Conservation (phyloP, 2,329 filamentous ascomycete genomes). For the Hysterium pulicare region DNA sequence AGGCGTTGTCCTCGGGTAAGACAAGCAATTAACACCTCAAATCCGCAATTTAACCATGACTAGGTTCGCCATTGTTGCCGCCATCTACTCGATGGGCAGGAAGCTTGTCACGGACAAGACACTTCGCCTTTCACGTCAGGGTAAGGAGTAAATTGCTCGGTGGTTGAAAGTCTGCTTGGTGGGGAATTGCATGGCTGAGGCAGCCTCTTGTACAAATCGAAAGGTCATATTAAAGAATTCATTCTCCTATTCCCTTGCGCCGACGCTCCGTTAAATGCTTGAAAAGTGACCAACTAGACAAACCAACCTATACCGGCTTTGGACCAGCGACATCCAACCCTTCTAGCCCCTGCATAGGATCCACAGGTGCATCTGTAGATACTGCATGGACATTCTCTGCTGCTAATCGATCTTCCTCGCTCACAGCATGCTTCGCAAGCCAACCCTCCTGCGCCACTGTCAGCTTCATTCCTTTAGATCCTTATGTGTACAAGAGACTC, state of each 20-base stretch:
- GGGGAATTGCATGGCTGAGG: constrained; percentile 9
- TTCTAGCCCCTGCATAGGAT: constrained; percentile 95
- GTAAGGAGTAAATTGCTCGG: constrained; percentile 23
- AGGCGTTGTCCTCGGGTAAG: constrained; percentile 87
- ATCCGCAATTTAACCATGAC: constrained; percentile 6
- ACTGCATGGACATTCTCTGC: constrained; percentile 53
- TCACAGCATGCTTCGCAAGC: constrained; percentile 81
- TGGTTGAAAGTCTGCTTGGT: constrained; percentile 8
- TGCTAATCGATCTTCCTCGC: constrained; percentile 70
- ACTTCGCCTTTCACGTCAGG: constrained; percentile 76
- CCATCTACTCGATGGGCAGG: constrained; percentile 73
- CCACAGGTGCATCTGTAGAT: constrained; percentile 58
- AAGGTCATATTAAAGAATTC: constrained; percentile 5
- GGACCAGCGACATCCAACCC: constrained; percentile 92
- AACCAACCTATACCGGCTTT: constrained; percentile 60
- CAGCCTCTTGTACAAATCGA: constrained; percentile 18
- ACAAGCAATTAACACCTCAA: constrained; percentile 3
- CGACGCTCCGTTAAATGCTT: constrained; percentile 14
- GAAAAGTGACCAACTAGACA: constrained; percentile 3
- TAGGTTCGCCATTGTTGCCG: constrained; percentile 69
- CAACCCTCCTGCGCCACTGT: constrained; percentile 71
- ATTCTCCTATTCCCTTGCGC: constrained; percentile 9
- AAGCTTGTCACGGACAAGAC: constrained; percentile 91
- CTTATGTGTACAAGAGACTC: constrained; percentile 11
- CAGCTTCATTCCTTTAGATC: constrained; percentile 12